Percentiles rank a stretch among this genome's conserved stretches.
Evolutionary conservation across 768 basidiomycete species (phyloP).

Genomic region (Podaxis pistillaris): DNA sequence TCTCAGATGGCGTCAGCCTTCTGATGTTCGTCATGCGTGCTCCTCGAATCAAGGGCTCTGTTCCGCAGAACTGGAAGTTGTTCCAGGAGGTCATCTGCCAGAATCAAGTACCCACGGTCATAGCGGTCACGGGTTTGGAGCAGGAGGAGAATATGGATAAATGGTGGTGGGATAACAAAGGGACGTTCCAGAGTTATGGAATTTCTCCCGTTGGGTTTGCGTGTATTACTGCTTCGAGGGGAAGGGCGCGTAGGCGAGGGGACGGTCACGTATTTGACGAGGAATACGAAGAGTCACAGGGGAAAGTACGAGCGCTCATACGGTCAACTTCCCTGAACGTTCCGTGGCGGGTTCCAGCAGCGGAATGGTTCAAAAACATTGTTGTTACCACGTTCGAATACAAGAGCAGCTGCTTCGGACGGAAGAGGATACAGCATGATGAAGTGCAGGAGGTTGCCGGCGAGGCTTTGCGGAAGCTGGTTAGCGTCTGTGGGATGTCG

Average conservation of each 20-base stretch:
- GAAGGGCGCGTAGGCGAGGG: conserved; percentile 18
- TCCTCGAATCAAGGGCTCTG: conserved; percentile 32
- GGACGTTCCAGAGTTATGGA: conserved; percentile 26
- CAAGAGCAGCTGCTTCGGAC: not conserved
- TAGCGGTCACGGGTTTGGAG: conserved; percentile 40
- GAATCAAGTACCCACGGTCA: conserved; percentile 34
- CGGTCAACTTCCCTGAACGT: not conserved
- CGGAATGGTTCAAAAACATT: conserved; percentile 7
- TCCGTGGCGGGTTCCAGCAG: not conserved
- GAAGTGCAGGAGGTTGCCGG: not conserved
- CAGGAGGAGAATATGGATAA: conserved; percentile 26
- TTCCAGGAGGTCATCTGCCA: conserved; percentile 36
- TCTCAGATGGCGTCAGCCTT: conserved; percentile 35
- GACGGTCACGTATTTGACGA: conserved; percentile 5
- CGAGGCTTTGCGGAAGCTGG: not conserved
- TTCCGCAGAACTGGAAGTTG: conserved; percentile 37
- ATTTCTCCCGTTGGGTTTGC: conserved; percentile 32
- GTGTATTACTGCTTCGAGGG: conserved; percentile 38
- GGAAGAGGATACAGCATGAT: not conserved
- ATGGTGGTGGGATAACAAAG: conserved; percentile 30
- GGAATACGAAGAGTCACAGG: conserved; percentile 14
- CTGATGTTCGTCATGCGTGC: conserved; percentile 40
- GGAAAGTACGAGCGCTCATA: conserved; percentile 2
- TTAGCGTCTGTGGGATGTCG: conserved; percentile 4
- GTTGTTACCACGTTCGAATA: not conserved